Evolutionary conservation across 495 filamentous ascomycete species (phyloP), one percentile per base, ranked within the genome.

Genomic region (Xeromyces bisporus): DNA sequence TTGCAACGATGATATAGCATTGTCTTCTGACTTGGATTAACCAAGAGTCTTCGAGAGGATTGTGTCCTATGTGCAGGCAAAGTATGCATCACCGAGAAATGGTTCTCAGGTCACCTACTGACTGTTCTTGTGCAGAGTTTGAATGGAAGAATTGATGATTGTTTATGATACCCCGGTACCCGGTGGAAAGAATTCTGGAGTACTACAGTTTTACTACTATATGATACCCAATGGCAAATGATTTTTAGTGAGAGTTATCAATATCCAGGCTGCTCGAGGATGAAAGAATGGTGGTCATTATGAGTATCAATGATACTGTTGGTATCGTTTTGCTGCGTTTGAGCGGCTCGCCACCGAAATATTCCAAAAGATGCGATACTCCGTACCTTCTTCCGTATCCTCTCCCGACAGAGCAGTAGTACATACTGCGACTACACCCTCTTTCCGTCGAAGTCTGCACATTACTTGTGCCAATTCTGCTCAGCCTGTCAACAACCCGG

Each of bases 61-160:
- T 92, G 27, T 99, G 89, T 53, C 89, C 89, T 10, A 96, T 99
- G 91, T 99, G 89, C 47, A 69, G 89, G 31, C 89, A 94, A 53
- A 86, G 83, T 89, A 67, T 55, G 76, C 50, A 44, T n/a, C 21
- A 30, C 18, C 35, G 14, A 11, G 21, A 11, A 20, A 17, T 24
- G 21, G 21, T 30, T 25, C 28, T 44, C 15, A 37, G 12, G 27
- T 26, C 8, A 18, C 8, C 7, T 29, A 17, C 46, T 58, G 46
- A 57, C 14, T 7, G 7, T 18, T n/a, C 13, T 41, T 5, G 20
- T 31, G 12, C 39, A 80, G 76, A 71, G 47, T 81, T 81, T 42
- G 77, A 80, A 48, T 80, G 75, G 73, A 70, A 69, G 32, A 38
- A 56, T 45, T 27, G 55, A 56, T 12, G 53, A 61, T 43, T 57